These are phyloP conservation scores for Omphalotus olearius DNA, from an alignment of 1,284 basidiomycete species.

Conservation along the genomic window DNA sequence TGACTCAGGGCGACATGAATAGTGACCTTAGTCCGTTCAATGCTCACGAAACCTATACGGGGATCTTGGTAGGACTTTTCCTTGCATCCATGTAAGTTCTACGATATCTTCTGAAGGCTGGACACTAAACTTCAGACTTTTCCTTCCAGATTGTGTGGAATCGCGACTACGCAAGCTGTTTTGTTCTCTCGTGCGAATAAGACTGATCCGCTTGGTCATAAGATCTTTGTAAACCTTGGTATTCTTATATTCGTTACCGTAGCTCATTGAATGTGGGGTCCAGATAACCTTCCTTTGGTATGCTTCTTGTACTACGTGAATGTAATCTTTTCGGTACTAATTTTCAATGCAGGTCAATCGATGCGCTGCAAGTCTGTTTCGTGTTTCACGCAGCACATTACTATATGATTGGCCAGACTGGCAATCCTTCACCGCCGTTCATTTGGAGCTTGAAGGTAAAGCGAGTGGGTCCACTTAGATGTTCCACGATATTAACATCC, in stretches of 20 bases:
- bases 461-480: background rate
- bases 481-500: background rate
- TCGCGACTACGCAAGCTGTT: slow-evolving; percentile 5
- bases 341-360: slow-evolving; percentile 1
- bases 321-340: background rate
- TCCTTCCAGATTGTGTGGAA: slow-evolving; percentile 4
- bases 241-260: background rate
- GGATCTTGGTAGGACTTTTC: slow-evolving; percentile 9
- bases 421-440: background rate
- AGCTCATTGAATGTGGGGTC: no score
- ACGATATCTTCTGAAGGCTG: background rate
- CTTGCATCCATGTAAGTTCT: slow-evolving; percentile 4
- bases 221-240: background rate
- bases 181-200: slow-evolving; percentile 7
- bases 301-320: background rate
- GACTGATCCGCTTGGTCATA: slow-evolving; percentile 4
- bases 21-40: background rate
- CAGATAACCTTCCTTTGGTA: slow-evolving; percentile 8
- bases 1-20: no score
- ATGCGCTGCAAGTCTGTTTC: slow-evolving; percentile 10
- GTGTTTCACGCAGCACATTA: slow-evolving; percentile 11
- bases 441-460: slow-evolving; percentile 14
- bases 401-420: slow-evolving; percentile 6
- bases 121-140: background rate
- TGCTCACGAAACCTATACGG: background rate